Percentiles rank a stretch among this genome's conserved stretches.
Evolutionary conservation across 2,329 filamentous ascomycete genomes (phyloP).

Genomic region (Exophiala spinifera): DNA sequence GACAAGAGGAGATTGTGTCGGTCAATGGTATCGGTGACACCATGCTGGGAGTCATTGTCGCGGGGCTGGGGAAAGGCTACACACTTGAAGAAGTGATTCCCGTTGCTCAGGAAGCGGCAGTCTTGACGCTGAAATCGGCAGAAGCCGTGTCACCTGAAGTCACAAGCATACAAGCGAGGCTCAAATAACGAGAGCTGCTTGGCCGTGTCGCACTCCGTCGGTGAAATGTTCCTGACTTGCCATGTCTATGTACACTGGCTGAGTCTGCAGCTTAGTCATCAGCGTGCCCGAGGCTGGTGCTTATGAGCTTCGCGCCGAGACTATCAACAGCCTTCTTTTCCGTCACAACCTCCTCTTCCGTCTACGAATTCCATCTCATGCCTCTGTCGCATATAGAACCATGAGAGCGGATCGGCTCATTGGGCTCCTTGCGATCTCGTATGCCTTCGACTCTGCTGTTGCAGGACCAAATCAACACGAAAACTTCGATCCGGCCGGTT

Average conservation of each 20-base stretch:
- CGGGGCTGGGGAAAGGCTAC: conserved; percentile 64
- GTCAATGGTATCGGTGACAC: conserved; percentile 96
- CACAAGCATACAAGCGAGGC: conserved; percentile 11
- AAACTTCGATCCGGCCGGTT: conserved; percentile 7
- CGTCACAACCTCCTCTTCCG: not conserved
- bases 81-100: conserved; percentile 63
- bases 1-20: conserved; percentile 66
- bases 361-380: not conserved
- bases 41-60: conserved; percentile 79
- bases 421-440: not conserved
- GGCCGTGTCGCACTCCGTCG: not conserved
- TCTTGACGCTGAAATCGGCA: conserved; percentile 70
- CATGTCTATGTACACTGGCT: not conserved
- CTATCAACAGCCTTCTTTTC: not conserved
- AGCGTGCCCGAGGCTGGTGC: no score
- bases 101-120: conserved; percentile 76
- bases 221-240: not conserved
- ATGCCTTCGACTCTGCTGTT: not conserved
- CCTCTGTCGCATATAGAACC: not conserved
- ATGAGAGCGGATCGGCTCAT: not conserved
- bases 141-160: conserved; percentile 59
- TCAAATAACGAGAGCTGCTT: conserved; percentile 2
- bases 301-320: not conserved
- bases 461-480: not conserved
- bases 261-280: not conserved